Conservation (phyloP, 208 protist genomes). For the Trypanosomatidae sp. region DNA sequence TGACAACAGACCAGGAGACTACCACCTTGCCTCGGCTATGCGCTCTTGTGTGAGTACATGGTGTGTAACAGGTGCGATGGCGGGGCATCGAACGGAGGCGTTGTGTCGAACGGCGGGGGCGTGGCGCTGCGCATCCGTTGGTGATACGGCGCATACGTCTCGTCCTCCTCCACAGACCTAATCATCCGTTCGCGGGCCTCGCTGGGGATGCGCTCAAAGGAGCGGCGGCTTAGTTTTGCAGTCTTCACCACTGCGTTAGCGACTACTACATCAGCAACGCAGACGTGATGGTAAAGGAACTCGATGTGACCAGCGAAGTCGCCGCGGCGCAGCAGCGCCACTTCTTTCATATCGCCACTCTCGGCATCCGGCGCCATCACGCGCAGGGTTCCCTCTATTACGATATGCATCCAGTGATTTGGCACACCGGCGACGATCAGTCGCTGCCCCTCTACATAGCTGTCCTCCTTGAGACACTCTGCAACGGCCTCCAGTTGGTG, state of each 20-base stretch:
- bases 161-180: slow-evolving; percentile 37
- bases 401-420: slow-evolving; percentile 69
- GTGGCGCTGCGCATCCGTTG: slow-evolving; percentile 29
- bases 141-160: slow-evolving; percentile 51
- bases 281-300: slow-evolving; percentile 71
- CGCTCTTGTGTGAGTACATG: slow-evolving; percentile 23
- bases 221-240: slow-evolving; percentile 63
- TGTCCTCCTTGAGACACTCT: slow-evolving; percentile 56
- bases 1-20: background rate
- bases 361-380: slow-evolving; percentile 37
- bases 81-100: slow-evolving; percentile 45
- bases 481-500: slow-evolving; percentile 46
- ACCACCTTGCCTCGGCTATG: background rate
- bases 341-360: slow-evolving; percentile 31
- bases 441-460: slow-evolving; percentile 47
- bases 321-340: slow-evolving; percentile 41
- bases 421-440: slow-evolving; percentile 55
- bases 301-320: slow-evolving; percentile 68
- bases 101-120: slow-evolving; percentile 35
- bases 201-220: slow-evolving; percentile 65
- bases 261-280: slow-evolving; percentile 58
- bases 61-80: slow-evolving; percentile 28
- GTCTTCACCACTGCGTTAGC: slow-evolving; percentile 47
- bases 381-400: slow-evolving; percentile 62
- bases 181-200: slow-evolving; percentile 34